Base-by-base conservation (phyloP, 2,329 filamentous ascomycete species). In the Hirsutella rhossiliensis region DNA sequence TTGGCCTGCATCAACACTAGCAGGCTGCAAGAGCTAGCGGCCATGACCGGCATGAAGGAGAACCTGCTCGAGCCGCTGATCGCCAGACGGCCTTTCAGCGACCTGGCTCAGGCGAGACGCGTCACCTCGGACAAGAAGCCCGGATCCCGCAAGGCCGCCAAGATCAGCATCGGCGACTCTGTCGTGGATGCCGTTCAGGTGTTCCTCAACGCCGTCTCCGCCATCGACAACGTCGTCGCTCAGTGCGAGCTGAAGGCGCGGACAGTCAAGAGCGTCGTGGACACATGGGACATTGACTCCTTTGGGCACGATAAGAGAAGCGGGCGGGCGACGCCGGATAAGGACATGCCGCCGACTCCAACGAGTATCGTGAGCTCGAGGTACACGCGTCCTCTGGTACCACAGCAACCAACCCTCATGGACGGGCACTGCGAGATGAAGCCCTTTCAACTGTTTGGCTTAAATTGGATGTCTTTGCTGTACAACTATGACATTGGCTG, bases 401-500 rank as follows among this genome's bases (percentile, higher is more conserved):
- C 67, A 2, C 49, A 73, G 30, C 86, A 97, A 60, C 92, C 92
- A 1, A 64, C 72, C 4, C 75, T 82, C 43, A 92, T 98, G 85
- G 76, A 78, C 28, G 72, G 82, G 0, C 76, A 84, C 44, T 76
- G 90, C 45, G 69, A 75, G 34, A 80, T 98, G 69, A 96, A 97
- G 59, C 82, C 92, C 31, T 97, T 96, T 56, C 92, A 98, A 59
- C 67, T 97, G 18, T 87, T 94, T 28, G 92, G 92, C 4, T 74
- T 98, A 42, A 97, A 97, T 58, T 98, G 92, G 92, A 75, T 98
- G 56, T 80, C 82, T 44, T 66, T 97, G 39, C 73, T 98, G 13
- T 94, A 87, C 65, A 73, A 81, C 43, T 80, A 85, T 46, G 73
- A 80, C 27, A 75, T 94, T 42, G 90, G 87, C 39, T 90, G 88